Base-by-base conservation (phyloP, 2,329 filamentous ascomycete species). In the Aureobasidium sp. region DNA sequence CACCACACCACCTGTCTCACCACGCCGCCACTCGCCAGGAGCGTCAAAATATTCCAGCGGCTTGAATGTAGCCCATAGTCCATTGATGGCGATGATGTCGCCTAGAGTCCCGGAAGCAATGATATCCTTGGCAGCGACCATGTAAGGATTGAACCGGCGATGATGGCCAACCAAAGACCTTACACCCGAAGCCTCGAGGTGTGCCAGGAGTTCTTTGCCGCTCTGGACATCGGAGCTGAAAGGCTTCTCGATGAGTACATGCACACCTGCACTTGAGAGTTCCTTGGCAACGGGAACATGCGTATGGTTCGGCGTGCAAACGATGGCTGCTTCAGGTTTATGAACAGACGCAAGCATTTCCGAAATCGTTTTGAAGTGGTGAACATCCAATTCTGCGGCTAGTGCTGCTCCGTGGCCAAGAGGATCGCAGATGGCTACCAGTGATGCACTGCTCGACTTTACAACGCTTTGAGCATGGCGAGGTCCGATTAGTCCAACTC, bases 301-400 rank as follows among this genome's bases (percentile, higher is more conserved):
- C 0, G 81, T 84, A 66, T 81, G 76, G 66, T 85, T 85, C 2
- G 83, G 83, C 0, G 82, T 85, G 73, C 82, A 83, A 53, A 85
- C 77, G 44, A 85, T 79, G 24, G 82, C 82, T 39, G 78, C 82
- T 53, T 82, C 76, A 12, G 81, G 80, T n/a, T 71, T 73, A 47
- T 70, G 45, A 7, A 65, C 33, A 0, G 73, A 75, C 5, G 69
- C 65, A 0, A 85, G 67, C 64, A 85, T 74, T 0, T 72, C 71
- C 2, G 74, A 56, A 2, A 84, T 70, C 4, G 78, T 74, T 1
- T 68, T 22, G 64, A 74, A 80, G 9, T 42, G 35, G 2, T 24
- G 22, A 5, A 54, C 50, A 17, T 7, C 15, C 17, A 54, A 15
- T 19, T 42, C 29, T 3, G n/a, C 14, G 0, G 50, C 35, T 1